A percentile compares a stretch with the other conserved stretches of the same genome.
These are phyloP conservation scores for Ruellia speciosa DNA, from an alignment of 305 asterid species.

Conservation along the genomic window DNA sequence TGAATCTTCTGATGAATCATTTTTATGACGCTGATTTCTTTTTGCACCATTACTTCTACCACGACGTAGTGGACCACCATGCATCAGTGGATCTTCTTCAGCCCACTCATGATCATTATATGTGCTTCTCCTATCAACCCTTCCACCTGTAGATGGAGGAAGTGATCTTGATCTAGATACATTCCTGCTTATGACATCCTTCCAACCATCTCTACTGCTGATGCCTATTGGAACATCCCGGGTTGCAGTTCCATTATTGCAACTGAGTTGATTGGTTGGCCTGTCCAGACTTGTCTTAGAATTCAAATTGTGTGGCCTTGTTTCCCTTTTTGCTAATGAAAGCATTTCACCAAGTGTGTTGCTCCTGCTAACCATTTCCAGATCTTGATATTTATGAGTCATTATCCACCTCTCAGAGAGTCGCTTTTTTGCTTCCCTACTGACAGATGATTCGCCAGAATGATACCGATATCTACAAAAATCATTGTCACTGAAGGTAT, in stretches of 20 bases:
- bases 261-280: constrained; percentile 23
- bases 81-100: constrained; percentile 26
- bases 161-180: constrained; percentile 54
- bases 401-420: constrained; percentile 81
- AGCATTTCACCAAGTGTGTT: constrained; percentile 86
- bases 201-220: constrained; percentile 82
- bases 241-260: constrained; percentile 27
- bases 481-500: constrained; percentile 36
- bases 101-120: constrained; percentile 26
- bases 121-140: constrained; percentile 33
- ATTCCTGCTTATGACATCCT: constrained; percentile 38
- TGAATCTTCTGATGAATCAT: constrained; percentile 31
- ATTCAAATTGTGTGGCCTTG: constrained; percentile 25
- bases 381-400: constrained; percentile 47
- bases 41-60: constrained; percentile 39
- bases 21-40: constrained; percentile 33
- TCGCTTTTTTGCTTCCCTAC: constrained; percentile 66
- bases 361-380: constrained; percentile 48
- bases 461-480: constrained; percentile 31
- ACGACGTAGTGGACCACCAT: constrained; percentile 22
- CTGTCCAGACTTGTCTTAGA: constrained; percentile 28
- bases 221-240: constrained; percentile 47
- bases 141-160: constrained; percentile 41
- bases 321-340: constrained; percentile 42
- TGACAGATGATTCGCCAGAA: constrained; percentile 45